phyloP scores from a whole-genome alignment of 2,329 filamentous ascomycete species.

The Cladophialophora psammophila region DNA sequence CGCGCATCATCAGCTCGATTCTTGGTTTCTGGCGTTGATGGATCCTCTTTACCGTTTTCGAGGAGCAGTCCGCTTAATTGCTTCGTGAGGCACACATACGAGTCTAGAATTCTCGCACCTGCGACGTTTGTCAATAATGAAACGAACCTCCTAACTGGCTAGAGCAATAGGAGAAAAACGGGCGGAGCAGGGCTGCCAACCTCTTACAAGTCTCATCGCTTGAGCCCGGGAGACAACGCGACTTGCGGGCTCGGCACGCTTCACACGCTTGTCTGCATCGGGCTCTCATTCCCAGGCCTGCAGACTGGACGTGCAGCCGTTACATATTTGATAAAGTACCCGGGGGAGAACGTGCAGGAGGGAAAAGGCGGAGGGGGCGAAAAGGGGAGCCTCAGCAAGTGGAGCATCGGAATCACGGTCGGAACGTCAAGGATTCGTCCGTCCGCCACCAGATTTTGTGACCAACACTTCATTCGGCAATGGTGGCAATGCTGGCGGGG shows the following conservation, averaged over 20 bases:
- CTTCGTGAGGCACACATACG: slow-evolving; percentile 25
- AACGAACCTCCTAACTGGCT: neutral
- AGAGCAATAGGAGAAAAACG: neutral
- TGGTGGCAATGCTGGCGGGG: neutral
- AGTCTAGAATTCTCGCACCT: slow-evolving; percentile 24
- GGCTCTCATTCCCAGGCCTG: slow-evolving; percentile 15
- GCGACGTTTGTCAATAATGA: neutral
- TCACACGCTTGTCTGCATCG: slow-evolving; percentile 31
- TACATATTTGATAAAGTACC: too few species aligned
- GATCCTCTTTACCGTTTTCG: slow-evolving; percentile 4
- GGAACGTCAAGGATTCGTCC: slow-evolving; percentile 16
- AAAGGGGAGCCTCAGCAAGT: neutral
- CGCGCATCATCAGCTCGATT: neutral
- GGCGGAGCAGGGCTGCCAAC: slow-evolving; percentile 5
- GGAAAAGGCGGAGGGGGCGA: too few species aligned
- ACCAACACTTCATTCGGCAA: neutral
- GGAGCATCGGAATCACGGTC: slow-evolving; percentile 3
- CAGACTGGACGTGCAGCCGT: too few species aligned
- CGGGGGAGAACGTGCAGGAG: too few species aligned
- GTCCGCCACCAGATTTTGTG: neutral
- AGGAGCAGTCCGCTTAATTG: slow-evolving; percentile 12
- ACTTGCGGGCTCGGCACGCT: slow-evolving; percentile 31
- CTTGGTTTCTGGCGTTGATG: neutral
- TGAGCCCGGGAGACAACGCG: slow-evolving; percentile 26
- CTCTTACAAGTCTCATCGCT: slow-evolving; percentile 22